Percentiles rank a stretch among this genome's conserved stretches.
phyloP scores from a whole-genome alignment of 306 rosid genomes.

The Cyamopsis tetragonoloba region DNA sequence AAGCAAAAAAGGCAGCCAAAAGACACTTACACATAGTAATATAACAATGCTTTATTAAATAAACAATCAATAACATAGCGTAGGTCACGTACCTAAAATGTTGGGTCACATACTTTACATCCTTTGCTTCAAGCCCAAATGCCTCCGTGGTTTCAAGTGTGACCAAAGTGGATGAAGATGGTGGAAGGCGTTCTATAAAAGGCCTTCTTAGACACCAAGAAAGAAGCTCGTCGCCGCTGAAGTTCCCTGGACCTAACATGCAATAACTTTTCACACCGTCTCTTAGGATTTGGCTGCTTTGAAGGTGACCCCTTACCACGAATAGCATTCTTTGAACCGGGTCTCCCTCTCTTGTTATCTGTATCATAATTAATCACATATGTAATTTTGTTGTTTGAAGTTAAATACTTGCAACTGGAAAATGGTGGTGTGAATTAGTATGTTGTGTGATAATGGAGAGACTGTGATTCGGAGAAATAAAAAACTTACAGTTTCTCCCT shows the following conservation, averaged over 20 bases:
- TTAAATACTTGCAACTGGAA: too few relatives aligned
- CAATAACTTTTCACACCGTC: conserved; percentile 89
- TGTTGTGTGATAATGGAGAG: too few relatives aligned
- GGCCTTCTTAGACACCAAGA: conserved; percentile 91
- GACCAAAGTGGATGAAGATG: conserved; percentile 64
- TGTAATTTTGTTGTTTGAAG: too few relatives aligned
- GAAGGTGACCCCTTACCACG: conserved; percentile 92
- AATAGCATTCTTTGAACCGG: conserved; percentile 93
- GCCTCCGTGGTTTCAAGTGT: conserved; percentile 88
- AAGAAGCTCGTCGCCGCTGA: conserved; percentile 88
- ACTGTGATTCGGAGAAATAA: neutral
- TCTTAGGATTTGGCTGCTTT: conserved; percentile 77
- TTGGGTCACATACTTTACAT: conserved; percentile 86
- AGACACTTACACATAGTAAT: too few relatives aligned
- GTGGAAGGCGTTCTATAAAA: conserved; percentile 70
- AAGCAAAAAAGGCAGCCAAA: too few relatives aligned
- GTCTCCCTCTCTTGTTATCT: conserved; percentile 86
- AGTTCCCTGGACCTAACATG: conserved; percentile 94
- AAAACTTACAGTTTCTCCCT: conserved; percentile 80
- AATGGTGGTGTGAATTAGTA: too few relatives aligned
- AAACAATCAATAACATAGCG: too few relatives aligned
- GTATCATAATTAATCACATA: neutral
- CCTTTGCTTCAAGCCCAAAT: conserved; percentile 75
- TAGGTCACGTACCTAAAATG: conserved; percentile 95
- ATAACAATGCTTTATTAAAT: too few relatives aligned